Conservation (phyloP, 345 rosid species). For the Geranium rotundifolium region DNA sequence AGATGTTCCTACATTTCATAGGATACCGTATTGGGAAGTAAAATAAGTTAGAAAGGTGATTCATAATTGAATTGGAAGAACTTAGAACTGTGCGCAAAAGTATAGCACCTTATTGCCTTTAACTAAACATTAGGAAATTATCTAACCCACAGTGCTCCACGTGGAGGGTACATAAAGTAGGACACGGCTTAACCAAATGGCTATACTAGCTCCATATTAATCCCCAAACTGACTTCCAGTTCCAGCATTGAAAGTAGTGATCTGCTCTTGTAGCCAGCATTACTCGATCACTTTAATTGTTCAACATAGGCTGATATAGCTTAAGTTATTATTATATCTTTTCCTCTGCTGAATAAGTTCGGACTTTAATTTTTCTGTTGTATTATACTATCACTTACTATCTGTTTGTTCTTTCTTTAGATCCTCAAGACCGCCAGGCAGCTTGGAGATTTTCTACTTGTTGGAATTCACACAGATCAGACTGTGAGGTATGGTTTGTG, state of each 20-base stretch:
- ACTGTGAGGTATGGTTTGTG: constrained; percentile 67
- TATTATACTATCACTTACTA: not conserved
- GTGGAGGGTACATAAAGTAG: not conserved
- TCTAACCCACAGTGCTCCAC: no score
- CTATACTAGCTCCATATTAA: not conserved
- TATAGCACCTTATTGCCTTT: not conserved
- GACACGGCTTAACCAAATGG: not conserved
- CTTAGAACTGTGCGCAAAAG: not conserved
- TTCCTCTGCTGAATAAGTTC: not conserved
- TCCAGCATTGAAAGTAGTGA: not conserved
- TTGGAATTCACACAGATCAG: constrained; percentile 80
- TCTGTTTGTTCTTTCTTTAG: constrained; percentile 25
- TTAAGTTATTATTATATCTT: not conserved
- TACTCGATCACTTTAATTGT: no score
- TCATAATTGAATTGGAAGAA: not conserved
- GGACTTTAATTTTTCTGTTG: no score
- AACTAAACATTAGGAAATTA: no score
- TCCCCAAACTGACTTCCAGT: no score
- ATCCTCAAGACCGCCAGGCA: constrained; percentile 79
- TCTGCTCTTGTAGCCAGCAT: no score
- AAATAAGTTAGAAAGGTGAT: not conserved
- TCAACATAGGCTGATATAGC: not conserved
- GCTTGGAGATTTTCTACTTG: constrained; percentile 89
- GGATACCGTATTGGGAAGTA: no score
- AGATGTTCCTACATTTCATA: no score